Evolutionary conservation across 768 basidiomycete species (phyloP).

Genomic region (Mycena galericulata): DNA sequence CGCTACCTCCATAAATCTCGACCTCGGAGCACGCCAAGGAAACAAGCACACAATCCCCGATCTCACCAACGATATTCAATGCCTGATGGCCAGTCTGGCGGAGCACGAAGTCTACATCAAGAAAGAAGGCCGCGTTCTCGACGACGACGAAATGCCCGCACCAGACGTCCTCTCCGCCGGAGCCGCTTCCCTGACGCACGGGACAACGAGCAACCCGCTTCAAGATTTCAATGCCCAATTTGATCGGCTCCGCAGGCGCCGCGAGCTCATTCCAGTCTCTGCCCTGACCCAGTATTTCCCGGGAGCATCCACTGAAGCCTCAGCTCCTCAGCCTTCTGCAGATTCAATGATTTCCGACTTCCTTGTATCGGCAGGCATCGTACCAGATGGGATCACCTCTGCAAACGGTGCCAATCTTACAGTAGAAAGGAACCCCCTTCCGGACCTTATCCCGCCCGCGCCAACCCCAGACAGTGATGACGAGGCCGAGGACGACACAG

Average conservation of each 20-base stretch:
- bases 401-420: too few species aligned
- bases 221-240: slow-evolving; percentile 31
- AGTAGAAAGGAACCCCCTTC: too few species aligned
- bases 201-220: slow-evolving; percentile 21
- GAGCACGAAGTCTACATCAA: slow-evolving; percentile 38
- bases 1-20: slow-evolving; percentile 12
- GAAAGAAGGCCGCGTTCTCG: slow-evolving; percentile 36
- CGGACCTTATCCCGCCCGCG: too few species aligned
- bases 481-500: not conserved
- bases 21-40: slow-evolving; percentile 47
- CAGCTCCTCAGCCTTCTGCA: too few species aligned
- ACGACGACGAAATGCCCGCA: slow-evolving; percentile 29
- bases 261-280: slow-evolving; percentile 9
- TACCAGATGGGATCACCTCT: too few species aligned
- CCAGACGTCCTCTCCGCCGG: slow-evolving; percentile 33
- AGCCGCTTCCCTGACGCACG: slow-evolving; percentile 14
- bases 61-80: slow-evolving; percentile 43
- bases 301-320: too few species aligned
- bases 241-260: slow-evolving; percentile 17
- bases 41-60: slow-evolving; percentile 43
- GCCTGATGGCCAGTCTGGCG: slow-evolving; percentile 36
- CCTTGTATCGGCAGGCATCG: too few species aligned
- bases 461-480: not conserved
- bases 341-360: too few species aligned
- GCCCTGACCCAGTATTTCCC: not conserved